Evolutionary conservation across 371 early-diverging fungal species (phyloP).

Genomic region (Mucor saturninus): DNA sequence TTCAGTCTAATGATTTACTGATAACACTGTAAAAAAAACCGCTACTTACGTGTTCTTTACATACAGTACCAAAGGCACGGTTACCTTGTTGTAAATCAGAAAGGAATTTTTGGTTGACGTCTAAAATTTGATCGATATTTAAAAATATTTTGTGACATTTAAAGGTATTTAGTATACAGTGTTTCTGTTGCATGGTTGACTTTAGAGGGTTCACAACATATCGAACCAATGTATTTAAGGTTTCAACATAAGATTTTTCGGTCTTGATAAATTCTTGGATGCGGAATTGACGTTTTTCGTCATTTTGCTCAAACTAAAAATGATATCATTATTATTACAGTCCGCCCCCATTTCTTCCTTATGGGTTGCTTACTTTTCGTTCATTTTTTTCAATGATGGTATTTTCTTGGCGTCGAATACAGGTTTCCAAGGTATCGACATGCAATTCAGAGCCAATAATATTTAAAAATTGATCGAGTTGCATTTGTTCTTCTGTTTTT

Average conservation of each 20-base stretch:
- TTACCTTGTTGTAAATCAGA: conserved; percentile 26
- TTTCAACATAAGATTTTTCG: conserved; percentile 48
- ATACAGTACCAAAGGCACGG: conserved; percentile 42
- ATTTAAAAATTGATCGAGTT: conserved; percentile 30
- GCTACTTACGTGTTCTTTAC: conserved; percentile 46
- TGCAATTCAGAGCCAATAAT: conserved; percentile 24
- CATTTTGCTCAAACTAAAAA: conserved; percentile 28
- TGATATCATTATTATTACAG: neutral
- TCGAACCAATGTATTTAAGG: conserved; percentile 34
- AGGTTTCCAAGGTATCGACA: neutral
- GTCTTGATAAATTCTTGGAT: conserved; percentile 50
- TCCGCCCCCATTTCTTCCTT: neutral
- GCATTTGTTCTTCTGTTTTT: conserved; percentile 22
- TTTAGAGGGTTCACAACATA: conserved; percentile 40
- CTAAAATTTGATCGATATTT: conserved; percentile 46
- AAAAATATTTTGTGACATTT: conserved; percentile 49
- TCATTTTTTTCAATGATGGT: neutral
- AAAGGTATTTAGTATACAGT: conserved; percentile 42
- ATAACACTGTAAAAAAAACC: no score
- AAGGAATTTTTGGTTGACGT: conserved; percentile 39
- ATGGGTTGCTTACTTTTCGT: neutral
- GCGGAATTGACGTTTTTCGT: conserved; percentile 34
- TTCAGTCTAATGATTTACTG: no score
- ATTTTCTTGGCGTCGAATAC: neutral
- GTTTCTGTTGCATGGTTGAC: conserved; percentile 24